A percentile compares a stretch with the other conserved stretches of the same genome.
Evolutionary conservation across 306 rosid genomes (phyloP).

Genomic region (Rubus parviflorus): DNA sequence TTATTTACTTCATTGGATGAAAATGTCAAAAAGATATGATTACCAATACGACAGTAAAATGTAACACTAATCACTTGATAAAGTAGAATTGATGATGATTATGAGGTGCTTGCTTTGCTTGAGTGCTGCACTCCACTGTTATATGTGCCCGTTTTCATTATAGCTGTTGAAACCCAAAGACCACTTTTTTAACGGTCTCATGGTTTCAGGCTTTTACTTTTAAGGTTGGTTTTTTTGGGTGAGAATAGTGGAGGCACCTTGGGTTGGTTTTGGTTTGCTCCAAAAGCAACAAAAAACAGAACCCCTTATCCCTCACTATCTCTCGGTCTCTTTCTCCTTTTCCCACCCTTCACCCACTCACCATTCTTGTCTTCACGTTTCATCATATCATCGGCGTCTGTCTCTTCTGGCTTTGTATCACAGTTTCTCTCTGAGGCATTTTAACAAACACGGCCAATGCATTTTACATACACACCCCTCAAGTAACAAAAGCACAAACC

Average conservation of each 20-base stretch:
- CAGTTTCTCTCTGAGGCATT: constrained; percentile 1
- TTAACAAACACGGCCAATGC: neutral
- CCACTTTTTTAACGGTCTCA: constrained; percentile 17
- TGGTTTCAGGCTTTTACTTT: constrained; percentile 14
- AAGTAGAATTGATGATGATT: neutral
- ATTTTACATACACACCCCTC: neutral
- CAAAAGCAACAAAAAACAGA: neutral
- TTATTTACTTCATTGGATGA: neutral
- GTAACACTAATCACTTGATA: neutral
- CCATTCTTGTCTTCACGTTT: constrained; percentile 21
- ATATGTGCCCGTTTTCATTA: neutral
- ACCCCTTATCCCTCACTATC: neutral
- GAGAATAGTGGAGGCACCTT: neutral
- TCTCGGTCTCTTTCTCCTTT: neutral
- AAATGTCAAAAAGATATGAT: neutral
- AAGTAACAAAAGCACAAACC: neutral
- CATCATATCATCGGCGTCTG: constrained; percentile 13
- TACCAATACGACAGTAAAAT: neutral
- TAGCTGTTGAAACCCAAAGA: neutral
- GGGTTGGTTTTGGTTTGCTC: constrained; percentile 11
- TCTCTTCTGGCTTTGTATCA: constrained; percentile 12
- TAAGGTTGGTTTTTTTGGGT: neutral
- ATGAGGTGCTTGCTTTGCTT: neutral
- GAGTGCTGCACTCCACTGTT: constrained; percentile 4
- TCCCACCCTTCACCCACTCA: constrained; percentile 20